Base-by-base conservation (phyloP, 2,329 filamentous ascomycete genomes). In the Curvularia sp. region DNA sequence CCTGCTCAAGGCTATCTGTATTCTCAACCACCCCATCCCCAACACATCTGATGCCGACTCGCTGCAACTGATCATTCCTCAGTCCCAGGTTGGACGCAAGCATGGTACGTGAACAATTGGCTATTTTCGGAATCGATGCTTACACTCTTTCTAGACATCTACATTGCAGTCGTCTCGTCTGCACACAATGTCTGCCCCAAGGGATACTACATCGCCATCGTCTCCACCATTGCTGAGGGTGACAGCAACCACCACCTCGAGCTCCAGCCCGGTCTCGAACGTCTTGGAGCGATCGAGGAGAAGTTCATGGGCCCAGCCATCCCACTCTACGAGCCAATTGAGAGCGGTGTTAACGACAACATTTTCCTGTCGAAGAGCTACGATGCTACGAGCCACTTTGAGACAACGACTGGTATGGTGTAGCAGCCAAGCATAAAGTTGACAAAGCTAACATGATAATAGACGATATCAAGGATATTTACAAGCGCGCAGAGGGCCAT, bases 341-440 rank as follows among this genome's bases (percentile, higher is more conserved):
- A 92, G 73, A 86, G 89, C 73, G 95, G 95, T 64, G 84, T 82
- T 68, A 90, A 88, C 69, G 93, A 97, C 83, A 93, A 93, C 80
- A 89, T 99, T 78, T 99, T 93, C 83, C 93, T 99, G 77, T 97
- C 93, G 73, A 97, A 96, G 88, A 97, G 92, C 83, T 99, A 99
- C 81, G 96, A 99, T 75, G 92, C 96, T 53, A 96, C 91, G 65
- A 96, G 91, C 78, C 95, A 99, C 84, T 99, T 99, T 74, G 95
- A 99, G 86, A 97, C 92, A 35, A 89, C 87, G 30, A 90, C 88
- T 53, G 83, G 85, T 86, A 79, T 73, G 79, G 57, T 26, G 7
- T 24, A 2, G 5, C 6, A 33, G 4, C 18, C n/a, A 3, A n/a
- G 15, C 26, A 20, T 22, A 4, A 30, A 38, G n/a, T 10, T n/a